Evolutionary conservation across 768 basidiomycete species (phyloP), one percentile per base, ranked within the genome.

Genomic region (Termitomyces titanicus): DNA sequence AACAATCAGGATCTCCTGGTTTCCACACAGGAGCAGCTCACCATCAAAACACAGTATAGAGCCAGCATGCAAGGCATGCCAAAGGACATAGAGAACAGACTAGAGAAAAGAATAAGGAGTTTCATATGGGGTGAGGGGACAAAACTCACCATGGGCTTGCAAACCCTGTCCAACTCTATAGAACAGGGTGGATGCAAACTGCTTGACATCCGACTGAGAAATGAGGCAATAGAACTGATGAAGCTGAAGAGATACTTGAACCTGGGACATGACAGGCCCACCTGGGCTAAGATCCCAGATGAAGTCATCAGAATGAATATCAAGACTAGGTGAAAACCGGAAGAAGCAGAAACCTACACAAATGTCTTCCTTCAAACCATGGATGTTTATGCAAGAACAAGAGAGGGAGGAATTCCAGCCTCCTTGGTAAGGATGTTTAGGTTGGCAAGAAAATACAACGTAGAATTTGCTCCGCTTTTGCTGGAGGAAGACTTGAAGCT

Each of bases 151-250:
- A 5, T 37, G n/a, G n/a, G 49, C 5, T 5, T 51, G 11, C 12
- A 52, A 31, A 52, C 51, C 0, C 39, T 52, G 8, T 17, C 1
- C 5, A 8, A 11, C 1, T 40, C 29, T 0, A 20, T 42, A 6
- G 33, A 42, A 15, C 17, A 52, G 18, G 51, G 29, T 5, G 51
- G 51, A 5, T 43, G 24, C 8, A 52, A 52, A 52, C 39, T 52
- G 1, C 31, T 43, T 11, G 31, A 52, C 51, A 18, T 52, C 11
- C 43, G 43, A 17, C 15, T 3, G 3, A 42, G 51, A 31, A 52
- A 43, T n/a, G 40, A 52, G n/a, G 38, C 40, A 25, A 42, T 52
- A 37, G 51, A 52, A 13, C 25, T 52, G 2, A 52, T 52, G 40
- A 52, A 43, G n/a, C 2, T 15, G 5, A n/a, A 52, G 25, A 33